These are phyloP conservation scores for Fusarium lyarnte DNA, from an alignment of 2,329 filamentous ascomycete species.

Conservation along the genomic window DNA sequence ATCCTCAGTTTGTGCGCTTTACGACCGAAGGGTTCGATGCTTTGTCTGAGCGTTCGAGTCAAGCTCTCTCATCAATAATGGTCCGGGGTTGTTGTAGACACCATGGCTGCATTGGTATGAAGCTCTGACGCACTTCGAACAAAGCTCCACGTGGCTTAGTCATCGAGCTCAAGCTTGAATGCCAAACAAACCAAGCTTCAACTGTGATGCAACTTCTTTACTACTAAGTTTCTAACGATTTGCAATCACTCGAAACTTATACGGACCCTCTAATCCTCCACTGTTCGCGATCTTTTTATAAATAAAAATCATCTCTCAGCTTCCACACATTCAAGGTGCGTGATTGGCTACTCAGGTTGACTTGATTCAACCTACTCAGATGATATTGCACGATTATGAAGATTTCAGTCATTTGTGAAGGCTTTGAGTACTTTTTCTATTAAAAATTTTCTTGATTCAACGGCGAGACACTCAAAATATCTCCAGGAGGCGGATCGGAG, in stretches of 20 bases:
- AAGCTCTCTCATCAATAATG: slow-evolving; percentile 17
- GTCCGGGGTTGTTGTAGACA: slow-evolving; percentile 40
- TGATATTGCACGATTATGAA: not conserved
- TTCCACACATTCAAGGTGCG: not conserved
- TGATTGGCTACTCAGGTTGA: not conserved
- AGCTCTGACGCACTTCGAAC: slow-evolving; percentile 35
- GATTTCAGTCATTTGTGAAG: not conserved
- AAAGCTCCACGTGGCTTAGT: slow-evolving; percentile 37
- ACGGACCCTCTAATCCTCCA: not conserved
- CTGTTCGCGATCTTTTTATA: not conserved
- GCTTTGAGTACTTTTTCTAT: too few relatives aligned
- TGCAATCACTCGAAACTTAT: not conserved
- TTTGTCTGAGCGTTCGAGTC: slow-evolving; percentile 18
- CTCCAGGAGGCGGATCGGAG: slow-evolving; percentile 8
- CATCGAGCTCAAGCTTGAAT: slow-evolving; percentile 14
- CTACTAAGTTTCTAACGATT: not conserved
- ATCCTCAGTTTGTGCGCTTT: not conserved
- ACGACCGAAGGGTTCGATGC: not conserved
- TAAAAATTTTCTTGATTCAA: not conserved
- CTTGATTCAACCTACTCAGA: not conserved
- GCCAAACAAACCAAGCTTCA: not conserved
- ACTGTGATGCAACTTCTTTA: slow-evolving; percentile 1
- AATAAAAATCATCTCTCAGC: not conserved
- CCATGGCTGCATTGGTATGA: slow-evolving; percentile 37
- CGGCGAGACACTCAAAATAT: slow-evolving; percentile 1